Percentiles rank a stretch among this genome's conserved stretches.
These are phyloP conservation scores for Phytopythium vexans DNA, from an alignment of 352 stramenopile genomes.

Conservation along the genomic window DNA sequence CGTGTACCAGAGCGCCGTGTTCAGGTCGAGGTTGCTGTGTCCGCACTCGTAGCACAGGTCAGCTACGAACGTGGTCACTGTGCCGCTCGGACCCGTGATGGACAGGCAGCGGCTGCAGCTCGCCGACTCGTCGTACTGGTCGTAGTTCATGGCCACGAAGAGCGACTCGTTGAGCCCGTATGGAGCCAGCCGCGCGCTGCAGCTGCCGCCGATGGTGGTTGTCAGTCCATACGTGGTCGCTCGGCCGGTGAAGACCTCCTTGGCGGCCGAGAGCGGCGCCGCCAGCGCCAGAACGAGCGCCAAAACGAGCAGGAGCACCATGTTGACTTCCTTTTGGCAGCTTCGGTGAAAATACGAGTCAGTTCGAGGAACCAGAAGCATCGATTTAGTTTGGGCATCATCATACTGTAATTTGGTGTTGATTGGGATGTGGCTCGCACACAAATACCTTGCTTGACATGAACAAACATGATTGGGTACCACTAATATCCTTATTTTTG, in stretches of 20 bases:
- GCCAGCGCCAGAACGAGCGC: background rate
- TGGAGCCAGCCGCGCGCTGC: conserved; percentile 40
- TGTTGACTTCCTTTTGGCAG: background rate
- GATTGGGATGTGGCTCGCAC: too few species aligned
- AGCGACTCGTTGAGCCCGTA: conserved; percentile 38
- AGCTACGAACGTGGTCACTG: conserved; percentile 45
- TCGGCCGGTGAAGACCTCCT: conserved; percentile 37
- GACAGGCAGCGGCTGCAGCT: conserved; percentile 57
- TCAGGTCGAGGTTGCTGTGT: conserved; percentile 61
- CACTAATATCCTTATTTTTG: too few species aligned
- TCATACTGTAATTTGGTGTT: too few species aligned
- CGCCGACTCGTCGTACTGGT: conserved; percentile 53
- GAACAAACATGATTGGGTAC: too few species aligned
- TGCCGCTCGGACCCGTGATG: conserved; percentile 40
- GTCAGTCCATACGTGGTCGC: conserved; percentile 51
- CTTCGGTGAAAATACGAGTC: background rate
- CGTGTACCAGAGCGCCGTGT: conserved; percentile 50
- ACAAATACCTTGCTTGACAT: too few species aligned
- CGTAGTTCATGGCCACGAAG: conserved; percentile 61
- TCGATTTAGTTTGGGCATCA: background rate
- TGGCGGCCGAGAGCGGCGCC: conserved; percentile 3
- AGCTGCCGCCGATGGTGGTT: conserved; percentile 43
- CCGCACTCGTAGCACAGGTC: conserved; percentile 68
- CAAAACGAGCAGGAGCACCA: conserved; percentile 9
- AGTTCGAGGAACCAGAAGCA: too few species aligned